These are phyloP conservation scores for Fagopyrum tataricum DNA, from an alignment of 148 eudicot species.

Conservation along the genomic window DNA sequence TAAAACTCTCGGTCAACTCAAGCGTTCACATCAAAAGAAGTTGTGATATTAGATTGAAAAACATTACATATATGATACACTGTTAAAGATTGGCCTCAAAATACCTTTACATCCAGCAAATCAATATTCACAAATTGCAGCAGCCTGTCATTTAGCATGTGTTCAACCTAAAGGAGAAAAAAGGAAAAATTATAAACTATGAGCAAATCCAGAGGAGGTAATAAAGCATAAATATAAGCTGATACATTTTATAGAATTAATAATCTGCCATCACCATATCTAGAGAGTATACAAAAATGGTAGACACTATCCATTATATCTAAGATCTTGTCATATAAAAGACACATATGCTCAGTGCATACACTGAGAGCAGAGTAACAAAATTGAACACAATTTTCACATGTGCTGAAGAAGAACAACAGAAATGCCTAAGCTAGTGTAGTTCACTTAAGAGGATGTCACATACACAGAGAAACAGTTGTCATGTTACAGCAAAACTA, in stretches of 20 bases:
- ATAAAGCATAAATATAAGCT: background rate
- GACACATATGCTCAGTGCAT: background rate
- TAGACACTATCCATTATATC: background rate
- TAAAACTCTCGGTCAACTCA: background rate
- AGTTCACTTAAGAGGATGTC: background rate
- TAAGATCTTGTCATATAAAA: background rate
- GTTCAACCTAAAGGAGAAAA: conserved; percentile 66
- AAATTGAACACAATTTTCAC: background rate
- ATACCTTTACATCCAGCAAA: conserved; percentile 96
- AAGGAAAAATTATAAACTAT: background rate
- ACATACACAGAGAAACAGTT: background rate
- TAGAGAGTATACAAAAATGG: background rate
- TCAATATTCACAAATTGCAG: conserved; percentile 90
- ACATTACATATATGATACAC: background rate
- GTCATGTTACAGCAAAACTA: background rate
- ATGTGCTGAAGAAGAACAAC: background rate
- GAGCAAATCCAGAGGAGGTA: background rate
- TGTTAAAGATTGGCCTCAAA: background rate
- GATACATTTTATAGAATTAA: background rate
- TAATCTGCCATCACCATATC: background rate
- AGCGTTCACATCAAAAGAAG: background rate
- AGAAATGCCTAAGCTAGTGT: background rate
- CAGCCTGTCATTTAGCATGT: conserved; percentile 83
- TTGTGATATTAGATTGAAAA: background rate
- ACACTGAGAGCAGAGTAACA: background rate